A percentile compares a stretch with the other conserved stretches of the same genome.
Conservation (phyloP, 768 basidiomycete genomes). For the Exsudoporus frostii region DNA sequence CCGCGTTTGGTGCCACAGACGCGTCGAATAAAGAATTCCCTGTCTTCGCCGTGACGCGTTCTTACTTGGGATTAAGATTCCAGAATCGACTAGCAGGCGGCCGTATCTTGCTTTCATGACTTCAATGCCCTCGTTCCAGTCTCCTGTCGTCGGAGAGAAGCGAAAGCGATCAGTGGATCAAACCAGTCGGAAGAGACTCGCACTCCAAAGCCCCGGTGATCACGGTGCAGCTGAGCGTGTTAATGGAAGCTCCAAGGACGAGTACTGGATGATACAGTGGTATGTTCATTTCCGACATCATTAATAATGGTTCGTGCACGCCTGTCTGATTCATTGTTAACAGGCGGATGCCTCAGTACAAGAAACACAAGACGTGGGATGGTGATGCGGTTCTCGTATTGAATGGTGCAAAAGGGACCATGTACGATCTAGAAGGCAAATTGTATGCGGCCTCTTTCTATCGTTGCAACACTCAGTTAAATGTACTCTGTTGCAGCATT, state of each 20-base stretch:
- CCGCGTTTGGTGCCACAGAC: constrained; percentile 22
- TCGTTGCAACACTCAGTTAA: neutral
- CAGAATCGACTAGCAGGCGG: neutral
- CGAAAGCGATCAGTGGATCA: constrained; percentile 27
- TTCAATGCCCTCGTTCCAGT: constrained; percentile 21
- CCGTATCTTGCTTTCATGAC: neutral
- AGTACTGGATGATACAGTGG: constrained; percentile 83
- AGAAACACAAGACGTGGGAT: constrained; percentile 91
- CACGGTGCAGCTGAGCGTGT: constrained; percentile 3
- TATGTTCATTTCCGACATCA: constrained; percentile 23
- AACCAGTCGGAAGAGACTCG: constrained; percentile 27
- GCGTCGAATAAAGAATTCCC: constrained; percentile 8
- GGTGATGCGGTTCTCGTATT: constrained; percentile 70
- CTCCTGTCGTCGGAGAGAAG: constrained; percentile 26
- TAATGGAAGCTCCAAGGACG: constrained; percentile 26
- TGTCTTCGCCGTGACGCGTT: constrained; percentile 1
- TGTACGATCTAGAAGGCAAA: constrained; percentile 65
- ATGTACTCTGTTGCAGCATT: constrained; percentile 38
- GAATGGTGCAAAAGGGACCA: constrained; percentile 40
- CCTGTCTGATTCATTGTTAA: neutral
- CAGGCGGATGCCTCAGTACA: constrained; percentile 67
- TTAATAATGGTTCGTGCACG: neutral
- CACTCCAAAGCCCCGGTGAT: constrained; percentile 21
- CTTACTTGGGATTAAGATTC: neutral
- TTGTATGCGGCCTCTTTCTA: constrained; percentile 40